Base-by-base conservation (phyloP, 2,329 filamentous ascomycete genomes). In the Neofusicoccum laricinum region DNA sequence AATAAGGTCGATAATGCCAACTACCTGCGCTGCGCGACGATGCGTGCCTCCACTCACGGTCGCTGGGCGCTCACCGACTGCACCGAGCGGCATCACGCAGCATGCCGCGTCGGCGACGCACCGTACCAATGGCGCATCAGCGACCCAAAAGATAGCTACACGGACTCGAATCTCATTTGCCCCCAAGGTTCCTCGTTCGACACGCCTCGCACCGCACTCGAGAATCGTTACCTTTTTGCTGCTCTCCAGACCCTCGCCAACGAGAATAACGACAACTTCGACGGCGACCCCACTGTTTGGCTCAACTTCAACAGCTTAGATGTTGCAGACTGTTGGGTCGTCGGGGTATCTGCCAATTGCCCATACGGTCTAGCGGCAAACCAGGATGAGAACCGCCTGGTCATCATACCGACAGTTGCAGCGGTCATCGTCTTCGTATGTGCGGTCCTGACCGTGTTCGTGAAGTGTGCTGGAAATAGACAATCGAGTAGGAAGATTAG, bases 401-500 rank as follows among this genome's bases (percentile, higher is more conserved):
- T 90, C 8, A 75, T 88, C 36, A 83, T 90, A 25, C 86, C 88
- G 2, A 84, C 84, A 0, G 82, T 90, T 21, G 87, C 86, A 1
- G 85, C 84, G 4, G 79, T 90, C 4, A 84, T 90, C 21, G 85
- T 90, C 1, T 80, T 88, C 53, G 77, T 88, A 17, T 73, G 88
- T n/a, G 82, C 85, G 0, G 83, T 81, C 0, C 71, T 89, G 70
- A 89, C 86, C 0, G 72, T 88, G 12, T 86, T 89, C 67, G 83
- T 87, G 57, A 90, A 90, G 70, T 88, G 85, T 70, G 87, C 86
- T 66, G 82, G 85, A 4, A 88, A 89, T 72, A 74, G 86, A 65
- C 79, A 80, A 46, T 83, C 82, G 68, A 83, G 80, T 50, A 79
- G 81, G 67, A 80, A 81, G 51, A 78, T 79, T 30, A 81, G 80